Evolutionary conservation across 345 rosid species (phyloP), one percentile per base, ranked within the genome.

Genomic region (Xanthoceras sorbifolium): DNA sequence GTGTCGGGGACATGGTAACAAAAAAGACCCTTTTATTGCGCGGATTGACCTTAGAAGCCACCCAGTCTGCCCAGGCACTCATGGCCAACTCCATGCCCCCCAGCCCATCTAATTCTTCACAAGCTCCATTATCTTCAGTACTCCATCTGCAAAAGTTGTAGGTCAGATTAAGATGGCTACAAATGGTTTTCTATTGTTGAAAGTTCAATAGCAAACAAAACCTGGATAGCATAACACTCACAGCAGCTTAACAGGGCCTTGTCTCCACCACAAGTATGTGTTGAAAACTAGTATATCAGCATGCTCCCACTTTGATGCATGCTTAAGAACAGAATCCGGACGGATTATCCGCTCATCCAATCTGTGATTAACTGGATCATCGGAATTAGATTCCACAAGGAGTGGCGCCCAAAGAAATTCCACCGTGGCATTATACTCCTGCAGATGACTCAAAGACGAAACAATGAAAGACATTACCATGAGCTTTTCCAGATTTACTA

Each of bases 241-340:
- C 99, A 77, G 80, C 57, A 96, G 83, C 90, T 93, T 96, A 60
- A 96, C 90, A 31, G 99, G 92, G 68, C 88, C 97, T 86, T 92
- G 97, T 82, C 99, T 93, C 99, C 99, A 96, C 99, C 99, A 96
- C 86, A 96, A 83, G 83, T 96, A 96, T 0, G 98, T 82, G 79
- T 96, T 96, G 83, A 96, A 96, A 65, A 96, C 86, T 59, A 96
- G 83, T 75, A 93, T 90, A 75, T 96, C 98, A 44, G 97, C 99
- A 67, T 86, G 90, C 82, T 92, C 91, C 99, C 98, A 96, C 82
- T 81, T 80, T 15, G 94, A 81, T 20, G 98, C 88, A 89, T 96
- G 99, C 85, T 83, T 91, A 31, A 90, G 92, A 76, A 96, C 92
- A 31, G 98, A 91, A 86, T 96, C 99, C 0, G 99, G 99, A 9